Evolutionary conservation across 768 basidiomycete species (phyloP).

Genomic region (Lactarius vividus): DNA sequence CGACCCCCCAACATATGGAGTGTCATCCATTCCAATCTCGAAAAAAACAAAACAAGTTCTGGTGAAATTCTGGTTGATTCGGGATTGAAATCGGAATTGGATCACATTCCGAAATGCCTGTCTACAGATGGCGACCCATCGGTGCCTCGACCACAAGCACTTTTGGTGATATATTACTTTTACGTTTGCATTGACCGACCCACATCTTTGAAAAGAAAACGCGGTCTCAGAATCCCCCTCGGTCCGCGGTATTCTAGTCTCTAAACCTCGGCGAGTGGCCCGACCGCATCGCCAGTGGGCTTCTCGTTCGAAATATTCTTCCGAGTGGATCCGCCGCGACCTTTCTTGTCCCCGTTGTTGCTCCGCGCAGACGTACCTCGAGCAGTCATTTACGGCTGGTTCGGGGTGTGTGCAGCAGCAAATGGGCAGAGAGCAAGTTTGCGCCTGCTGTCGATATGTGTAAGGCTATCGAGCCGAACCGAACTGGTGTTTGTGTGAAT

Average conservation of each 20-base stretch:
- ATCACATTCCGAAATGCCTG: background rate
- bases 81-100: background rate
- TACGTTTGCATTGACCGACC: background rate
- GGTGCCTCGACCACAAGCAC: background rate
- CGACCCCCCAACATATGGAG: background rate
- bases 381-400: slow-evolving; percentile 36
- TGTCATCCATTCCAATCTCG: background rate
- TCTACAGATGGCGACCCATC: background rate
- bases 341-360: slow-evolving; percentile 43
- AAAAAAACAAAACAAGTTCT: background rate
- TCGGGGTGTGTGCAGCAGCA: slow-evolving; percentile 36
- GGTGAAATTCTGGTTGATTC: background rate
- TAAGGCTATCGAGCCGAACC: too few species aligned
- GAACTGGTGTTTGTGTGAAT: too few species aligned
- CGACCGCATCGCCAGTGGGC: slow-evolving; percentile 24
- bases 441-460: too few species aligned
- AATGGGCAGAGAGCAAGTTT: too few species aligned
- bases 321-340: slow-evolving; percentile 40
- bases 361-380: slow-evolving; percentile 34
- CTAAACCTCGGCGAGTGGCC: slow-evolving; percentile 42
- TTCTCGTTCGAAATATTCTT: slow-evolving; percentile 41
- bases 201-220: background rate
- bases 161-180: background rate
- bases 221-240: slow-evolving; percentile 43
- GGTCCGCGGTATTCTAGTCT: slow-evolving; percentile 49